These are phyloP conservation scores for Pyrenopolyporus hunteri DNA, from an alignment of 495 filamentous ascomycete genomes.

Conservation along the genomic window DNA sequence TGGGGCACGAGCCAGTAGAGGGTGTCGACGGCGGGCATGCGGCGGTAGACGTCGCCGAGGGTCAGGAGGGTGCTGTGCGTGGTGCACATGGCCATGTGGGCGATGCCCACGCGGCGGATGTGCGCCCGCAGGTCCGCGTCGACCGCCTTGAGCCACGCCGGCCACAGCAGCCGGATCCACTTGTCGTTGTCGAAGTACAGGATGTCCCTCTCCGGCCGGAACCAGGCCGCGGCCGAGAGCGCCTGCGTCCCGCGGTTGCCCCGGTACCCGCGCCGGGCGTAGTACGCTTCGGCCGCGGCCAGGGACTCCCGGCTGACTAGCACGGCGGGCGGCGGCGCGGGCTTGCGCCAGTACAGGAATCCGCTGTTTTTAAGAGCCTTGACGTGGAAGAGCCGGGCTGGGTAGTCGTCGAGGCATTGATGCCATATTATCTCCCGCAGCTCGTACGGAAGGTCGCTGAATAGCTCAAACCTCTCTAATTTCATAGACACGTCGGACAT, in stretches of 20 bases:
- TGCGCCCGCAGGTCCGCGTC: too few relatives aligned
- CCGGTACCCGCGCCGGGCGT: background rate
- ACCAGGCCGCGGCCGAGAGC: background rate
- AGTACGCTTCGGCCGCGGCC: background rate
- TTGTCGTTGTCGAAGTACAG: constrained; percentile 9
- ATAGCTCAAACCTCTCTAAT: background rate
- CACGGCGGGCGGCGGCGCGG: background rate
- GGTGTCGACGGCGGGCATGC: too few relatives aligned
- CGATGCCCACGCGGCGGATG: too few relatives aligned
- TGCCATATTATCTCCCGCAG: background rate
- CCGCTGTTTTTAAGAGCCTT: background rate
- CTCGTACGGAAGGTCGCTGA: constrained; percentile 1
- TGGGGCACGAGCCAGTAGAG: too few relatives aligned
- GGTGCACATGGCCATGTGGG: too few relatives aligned
- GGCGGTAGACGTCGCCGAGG: background rate
- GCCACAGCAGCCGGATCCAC: too few relatives aligned
- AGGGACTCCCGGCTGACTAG: background rate
- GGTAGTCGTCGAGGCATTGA: background rate
- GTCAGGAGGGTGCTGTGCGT: too few relatives aligned
- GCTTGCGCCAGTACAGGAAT: background rate
- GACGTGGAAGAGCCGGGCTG: background rate
- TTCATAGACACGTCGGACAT: background rate
- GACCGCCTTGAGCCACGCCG: too few relatives aligned
- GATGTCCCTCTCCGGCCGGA: constrained; percentile 2
- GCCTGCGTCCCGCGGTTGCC: background rate